Percentiles rank a stretch among this genome's conserved stretches.
Evolutionary conservation across 2,329 filamentous ascomycete species (phyloP).

Genomic region (Hortaea werneckii): DNA sequence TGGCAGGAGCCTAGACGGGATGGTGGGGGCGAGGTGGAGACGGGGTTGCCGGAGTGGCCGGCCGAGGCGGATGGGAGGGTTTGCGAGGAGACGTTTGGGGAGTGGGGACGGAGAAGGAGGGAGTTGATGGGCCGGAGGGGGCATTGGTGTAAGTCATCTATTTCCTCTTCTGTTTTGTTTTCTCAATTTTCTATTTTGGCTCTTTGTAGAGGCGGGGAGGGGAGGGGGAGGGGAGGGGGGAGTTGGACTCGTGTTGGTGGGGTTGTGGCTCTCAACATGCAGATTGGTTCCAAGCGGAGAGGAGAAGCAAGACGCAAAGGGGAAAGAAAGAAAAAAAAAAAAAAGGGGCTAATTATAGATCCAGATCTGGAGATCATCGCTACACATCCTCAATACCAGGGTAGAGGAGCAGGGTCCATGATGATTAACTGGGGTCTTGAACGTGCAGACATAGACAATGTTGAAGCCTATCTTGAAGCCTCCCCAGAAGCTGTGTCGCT

Average conservation of each 20-base stretch:
- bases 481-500: conserved; percentile 25
- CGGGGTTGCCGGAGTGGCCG: conserved; percentile 16
- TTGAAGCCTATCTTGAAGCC: conserved; percentile 30
- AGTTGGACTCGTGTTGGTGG: no score
- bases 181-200: no score
- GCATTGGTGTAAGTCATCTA: conserved; percentile 18
- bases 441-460: conserved; percentile 27
- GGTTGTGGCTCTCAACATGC: no score
- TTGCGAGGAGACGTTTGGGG: conserved; percentile 20
- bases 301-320: not conserved
- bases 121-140: conserved; percentile 17
- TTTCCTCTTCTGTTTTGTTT: no score
- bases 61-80: conserved; percentile 13
- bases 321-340: not conserved
- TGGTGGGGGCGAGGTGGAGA: not conserved
- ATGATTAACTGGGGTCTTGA: conserved; percentile 29
- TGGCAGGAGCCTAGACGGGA: conserved; percentile 16
- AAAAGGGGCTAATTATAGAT: not conserved
- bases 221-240: no score
- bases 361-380: conserved; percentile 23
- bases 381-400: conserved; percentile 29
- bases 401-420: conserved; percentile 28
- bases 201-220: no score
- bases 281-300: no score
- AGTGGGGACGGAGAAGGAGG: conserved; percentile 14